Base-by-base conservation (phyloP, 805 yeast genomes). In the Candida patagonica region DNA sequence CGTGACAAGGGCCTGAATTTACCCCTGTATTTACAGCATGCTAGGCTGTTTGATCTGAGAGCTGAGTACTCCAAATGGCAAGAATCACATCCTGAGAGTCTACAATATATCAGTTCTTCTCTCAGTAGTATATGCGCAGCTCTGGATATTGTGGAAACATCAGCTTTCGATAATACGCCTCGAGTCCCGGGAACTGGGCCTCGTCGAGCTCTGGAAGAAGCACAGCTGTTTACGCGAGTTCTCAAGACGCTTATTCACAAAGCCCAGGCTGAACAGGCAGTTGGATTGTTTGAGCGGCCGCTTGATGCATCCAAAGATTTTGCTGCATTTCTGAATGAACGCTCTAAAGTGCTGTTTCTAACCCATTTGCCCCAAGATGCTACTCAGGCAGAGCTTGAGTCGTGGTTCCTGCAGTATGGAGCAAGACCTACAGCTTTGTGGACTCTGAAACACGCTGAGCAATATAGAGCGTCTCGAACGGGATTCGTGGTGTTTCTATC, bases 381-480 rank as follows among this genome's bases (percentile, higher is more conserved):
- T 5, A 88, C 95, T 1, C 96, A 88, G 60, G 71, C 86, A 38
- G 96, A 88, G 60, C 66, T 87, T 35, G 96, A 87, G 63, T 70
- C 80, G 24, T 88, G 96, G 95, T 87, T 86, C 57, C 76, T 86
- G 3, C 92, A 83, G 55, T 80, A 73, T 56, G 94, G 94, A 2
- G 81, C 85, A 1, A 70, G 88, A 37, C 94, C 95, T 1, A 71
- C 83, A 37, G 92, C 94, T 9, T 84, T 86, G 57, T 86, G 96
- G 95, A 78, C 92, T 1, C 67, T 87, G 38, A 78, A 78, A 53
- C 70, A 74, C n/a, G 71, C 77, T 20, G 78, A 70, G 37, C 68
- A 66, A 41, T 66, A 65, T 41, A 70, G 67, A 49, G 66, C 80
- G 41, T 61, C 70, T 8, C 63, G 74, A 13, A 68, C 84, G 4